Base-by-base conservation (phyloP, 1,139 yeast species). In the Pichia sp. region DNA sequence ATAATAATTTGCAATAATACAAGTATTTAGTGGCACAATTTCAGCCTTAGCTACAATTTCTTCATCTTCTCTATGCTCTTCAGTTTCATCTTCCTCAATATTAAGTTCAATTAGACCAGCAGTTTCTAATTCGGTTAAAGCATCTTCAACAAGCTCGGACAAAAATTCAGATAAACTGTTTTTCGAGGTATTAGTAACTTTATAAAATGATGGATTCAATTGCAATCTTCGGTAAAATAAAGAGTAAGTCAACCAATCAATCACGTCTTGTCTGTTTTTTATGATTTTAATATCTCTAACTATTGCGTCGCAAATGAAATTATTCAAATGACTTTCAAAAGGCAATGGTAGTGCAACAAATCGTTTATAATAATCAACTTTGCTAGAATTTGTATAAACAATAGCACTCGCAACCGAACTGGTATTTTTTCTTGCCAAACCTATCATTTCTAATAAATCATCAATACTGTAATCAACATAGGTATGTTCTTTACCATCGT, bases 181-280 rank as follows among this genome's bases (percentile, higher is more conserved):
- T 45, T 79, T 80, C 0, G 86, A 71, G 2, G 76, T 72, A 53
- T 82, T 86, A 39, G 72, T 71, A 30, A 87, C 76, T 27, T 90
- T 96, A 61, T 94, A 94, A 63, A 78, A 94, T 53, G 95, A 81
- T 2, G 98, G 97, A 62, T 94, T 94, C 41, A 79, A 73, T 50
- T 81, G 83, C 29, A 92, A 64, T 46, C 97, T 71, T 54, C 95
- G 73, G 66, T 87, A 94, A 60, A 89, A 86, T 58, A 81, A 86
- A 0, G 96, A 78, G 65, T 78, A 86, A 0, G 97, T 86, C 39
- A 94, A 62, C 94, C 96, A 87, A 59, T 90, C 97, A 52, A 94
- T 78, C 56, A 95, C 86, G 55, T 86, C 95, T 58, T 90, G 97
- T 59, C 86, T 79, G 5, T 78, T 72, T 45, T 72, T 75, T 50